Evolutionary conservation across 2,329 filamentous ascomycete genomes (phyloP), one percentile per base, ranked within the genome.

Genomic region (Pseudonectria foliicola): DNA sequence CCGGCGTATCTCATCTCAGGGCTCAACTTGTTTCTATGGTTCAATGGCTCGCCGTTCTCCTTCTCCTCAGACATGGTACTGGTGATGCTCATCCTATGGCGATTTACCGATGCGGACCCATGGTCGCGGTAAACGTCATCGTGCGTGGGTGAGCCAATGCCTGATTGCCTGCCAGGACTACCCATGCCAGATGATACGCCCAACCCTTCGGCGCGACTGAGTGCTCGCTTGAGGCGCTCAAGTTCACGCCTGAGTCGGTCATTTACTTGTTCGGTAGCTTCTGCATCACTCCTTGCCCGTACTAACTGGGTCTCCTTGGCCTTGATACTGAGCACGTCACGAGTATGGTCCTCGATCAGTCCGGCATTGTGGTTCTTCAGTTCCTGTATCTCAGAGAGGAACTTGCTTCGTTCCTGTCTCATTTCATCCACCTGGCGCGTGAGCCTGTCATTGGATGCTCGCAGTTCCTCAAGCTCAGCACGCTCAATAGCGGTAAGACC

Each of bases 301-400:
- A 96, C 90, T 5, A 98, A 74, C 53, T 98, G 92, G 3, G 92
- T 96, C 61, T 98, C 92, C 62, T 98, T 98, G 11, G 92, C 92
- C 60, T 96, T 96, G 65, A 98, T 93, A 49, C 88, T 92, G 27
- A 98, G 71, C 0, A 95, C 87, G 52, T 98, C 90, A 31, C 90
- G 76, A 0, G 92, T 98, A 59, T 96, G 90, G 52, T 96, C 90
- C 62, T 98, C 92, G 42, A 98, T 98, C 24, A 98, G 71, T 44
- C 92, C 84, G 15, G 92, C 92, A 53, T 98, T 98, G 57, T 95
- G 87, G 52, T 95, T 93, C 63, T 95, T 93, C 21, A 98, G 73
- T 61, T 96, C 92, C 48, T 90, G 83, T 27, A 96, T 82, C 58
- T 95, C 87, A 0, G 87, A 92, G 40, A 80, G 75, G 31, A 95